Percentiles rank a stretch among this genome's conserved stretches.
Conservation (phyloP, 2,329 filamentous ascomycete genomes). For the Ascochyta clinopodiicola region DNA sequence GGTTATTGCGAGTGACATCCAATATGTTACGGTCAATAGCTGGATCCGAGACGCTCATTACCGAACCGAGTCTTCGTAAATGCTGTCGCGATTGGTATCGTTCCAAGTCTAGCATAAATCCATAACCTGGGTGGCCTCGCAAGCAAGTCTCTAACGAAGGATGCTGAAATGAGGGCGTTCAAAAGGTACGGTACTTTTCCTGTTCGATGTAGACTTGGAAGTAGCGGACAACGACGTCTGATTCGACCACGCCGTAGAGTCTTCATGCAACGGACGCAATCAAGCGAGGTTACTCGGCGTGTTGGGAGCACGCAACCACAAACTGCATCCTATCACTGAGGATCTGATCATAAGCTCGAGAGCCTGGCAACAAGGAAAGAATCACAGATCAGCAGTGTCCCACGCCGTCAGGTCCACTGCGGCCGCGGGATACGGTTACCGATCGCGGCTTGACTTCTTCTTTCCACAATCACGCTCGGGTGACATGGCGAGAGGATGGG, state of each 20-base stretch:
- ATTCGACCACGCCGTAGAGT: neutral
- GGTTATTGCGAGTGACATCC: constrained; percentile 36
- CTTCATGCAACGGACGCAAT: neutral
- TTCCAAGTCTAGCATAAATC: neutral
- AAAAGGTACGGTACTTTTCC: neutral
- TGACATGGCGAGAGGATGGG: neutral
- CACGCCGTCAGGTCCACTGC: constrained; percentile 35
- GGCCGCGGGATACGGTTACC: constrained; percentile 32
- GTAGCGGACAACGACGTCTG: neutral
- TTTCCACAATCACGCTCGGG: constrained; percentile 29
- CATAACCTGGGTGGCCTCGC: neutral
- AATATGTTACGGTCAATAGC: neutral
- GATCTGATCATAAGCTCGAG: neutral
- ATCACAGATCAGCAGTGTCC: constrained; percentile 28
- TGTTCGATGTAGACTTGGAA: neutral
- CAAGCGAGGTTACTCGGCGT: neutral
- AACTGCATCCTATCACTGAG: neutral
- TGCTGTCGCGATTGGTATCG: neutral
- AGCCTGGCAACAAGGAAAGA: neutral
- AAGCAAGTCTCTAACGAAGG: neutral
- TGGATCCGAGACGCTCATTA: constrained; percentile 3
- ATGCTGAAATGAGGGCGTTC: neutral
- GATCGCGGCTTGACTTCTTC: constrained; percentile 39
- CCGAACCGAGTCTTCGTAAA: neutral
- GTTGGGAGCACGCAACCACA: neutral